Evolutionary conservation across 2,329 filamentous ascomycete species (phyloP).

Genomic region (Talaromyces sp.): DNA sequence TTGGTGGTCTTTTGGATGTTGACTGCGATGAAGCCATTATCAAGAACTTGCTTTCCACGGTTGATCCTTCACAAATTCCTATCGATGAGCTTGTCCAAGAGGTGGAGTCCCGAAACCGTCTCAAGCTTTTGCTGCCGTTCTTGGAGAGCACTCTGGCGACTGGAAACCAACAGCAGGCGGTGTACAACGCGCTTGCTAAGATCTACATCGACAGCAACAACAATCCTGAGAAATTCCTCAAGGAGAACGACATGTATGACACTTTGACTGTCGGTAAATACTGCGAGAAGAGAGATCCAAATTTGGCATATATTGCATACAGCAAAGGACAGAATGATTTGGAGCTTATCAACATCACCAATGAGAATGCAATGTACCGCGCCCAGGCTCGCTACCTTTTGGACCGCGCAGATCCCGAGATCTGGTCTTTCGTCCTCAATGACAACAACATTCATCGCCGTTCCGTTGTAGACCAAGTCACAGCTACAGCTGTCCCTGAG

Average conservation of each 20-base stretch:
- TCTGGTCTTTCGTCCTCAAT: conserved; percentile 93
- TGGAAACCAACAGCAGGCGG: conserved; percentile 92
- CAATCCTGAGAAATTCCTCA: conserved; percentile 94
- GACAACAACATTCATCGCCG: conserved; percentile 94
- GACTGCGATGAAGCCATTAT: conserved; percentile 97
- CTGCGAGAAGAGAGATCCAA: conserved; percentile 97
- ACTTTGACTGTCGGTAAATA: conserved; percentile 91
- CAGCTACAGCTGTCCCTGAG: conserved; percentile 89
- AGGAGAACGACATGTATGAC: conserved; percentile 96
- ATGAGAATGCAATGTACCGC: conserved; percentile 99
- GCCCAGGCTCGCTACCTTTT: conserved; percentile 94
- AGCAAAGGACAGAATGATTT: conserved; percentile 95
- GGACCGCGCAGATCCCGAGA: conserved; percentile 80
- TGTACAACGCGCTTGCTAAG: conserved; percentile 96
- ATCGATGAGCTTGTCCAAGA: conserved; percentile 92
- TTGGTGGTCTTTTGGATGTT: conserved; percentile 90
- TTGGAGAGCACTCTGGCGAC: conserved; percentile 83
- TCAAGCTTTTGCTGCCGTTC: conserved; percentile 95
- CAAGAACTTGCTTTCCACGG: conserved; percentile 81
- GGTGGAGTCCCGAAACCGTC: conserved; percentile 90
- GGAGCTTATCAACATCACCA: conserved; percentile 95
- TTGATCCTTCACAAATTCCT: conserved; percentile 78
- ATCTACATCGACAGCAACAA: conserved; percentile 99
- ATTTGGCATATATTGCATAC: conserved; percentile 91
- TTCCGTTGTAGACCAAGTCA: conserved; percentile 93